Base-by-base conservation (phyloP, 306 rosid genomes). In the Abrus precatorius region DNA sequence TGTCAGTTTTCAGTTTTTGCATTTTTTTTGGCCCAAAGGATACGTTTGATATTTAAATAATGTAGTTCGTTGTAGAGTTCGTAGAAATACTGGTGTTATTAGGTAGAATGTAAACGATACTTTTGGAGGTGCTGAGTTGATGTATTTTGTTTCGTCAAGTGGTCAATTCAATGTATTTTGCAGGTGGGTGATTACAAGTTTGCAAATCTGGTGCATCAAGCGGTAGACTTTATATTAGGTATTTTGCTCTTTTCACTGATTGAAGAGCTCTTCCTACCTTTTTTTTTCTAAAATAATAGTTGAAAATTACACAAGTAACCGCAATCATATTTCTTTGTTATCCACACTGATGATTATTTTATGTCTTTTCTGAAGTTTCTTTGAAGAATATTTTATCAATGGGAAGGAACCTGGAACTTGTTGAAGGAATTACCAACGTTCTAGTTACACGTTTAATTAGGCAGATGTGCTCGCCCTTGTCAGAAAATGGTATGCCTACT, bases 141-240 rank as follows among this genome's bases (percentile, higher is more conserved):
- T 50, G n/a, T 34, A 48, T 36, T 85, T 27, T 63, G 13, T 55
- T 75, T 72, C 33, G n/a, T 69, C 28, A 8, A 49, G 32, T 27
- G 12, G 14, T 4, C 29, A 30, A 48, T 27, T 38, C 27, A n/a
- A 57, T 75, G 57, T 64, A 48, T 49, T 81, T 83, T 84, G 78
- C 86, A 95, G 99, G 87, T 84, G 83, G 87, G 88, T 81, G 86
- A 78, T 72, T 84, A 86, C 50, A 91, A 86, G 84, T 90, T 93
- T 80, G 80, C 84, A 27, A 95, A 90, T 85, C 86, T 93, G 86
- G 91, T 90, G 14, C 97, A 91, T 82, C 97, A 91, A 89, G 97
- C 99, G 5, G 93, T 86, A 52, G 97, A 95, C n/a, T 93, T 90
- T 82, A 91, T 95, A 72, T 86, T 89, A 83, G 95, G 99, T 95